These are phyloP conservation scores for Populus pruinosa DNA, from an alignment of 345 rosid species.

Conservation along the genomic window DNA sequence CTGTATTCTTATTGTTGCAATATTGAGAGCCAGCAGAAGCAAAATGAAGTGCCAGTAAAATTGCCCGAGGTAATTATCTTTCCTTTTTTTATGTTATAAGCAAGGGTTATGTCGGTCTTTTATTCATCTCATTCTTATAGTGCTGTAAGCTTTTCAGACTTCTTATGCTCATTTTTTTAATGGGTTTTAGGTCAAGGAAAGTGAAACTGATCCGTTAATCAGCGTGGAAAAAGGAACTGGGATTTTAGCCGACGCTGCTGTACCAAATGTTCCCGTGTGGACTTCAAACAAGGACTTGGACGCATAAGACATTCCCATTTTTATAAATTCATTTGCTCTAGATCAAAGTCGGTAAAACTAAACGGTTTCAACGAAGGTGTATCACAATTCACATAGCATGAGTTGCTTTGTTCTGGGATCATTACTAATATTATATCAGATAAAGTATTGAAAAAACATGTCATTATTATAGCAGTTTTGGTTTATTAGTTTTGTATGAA, in stretches of 20 bases:
- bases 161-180: neutral
- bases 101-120: neutral
- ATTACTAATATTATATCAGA: slow-evolving; percentile 15
- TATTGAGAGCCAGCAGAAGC: slow-evolving; percentile 76
- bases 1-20: slow-evolving; percentile 86
- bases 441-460: slow-evolving; percentile 17
- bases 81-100: neutral
- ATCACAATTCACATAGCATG: neutral
- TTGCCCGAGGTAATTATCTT: slow-evolving; percentile 62
- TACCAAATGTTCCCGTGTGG: slow-evolving; percentile 67
- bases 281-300: slow-evolving; percentile 84
- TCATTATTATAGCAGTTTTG: slow-evolving; percentile 31
- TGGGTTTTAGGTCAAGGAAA: slow-evolving; percentile 60
- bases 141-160: neutral
- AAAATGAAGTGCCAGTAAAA: slow-evolving; percentile 58
- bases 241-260: slow-evolving; percentile 50
- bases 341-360: slow-evolving; percentile 20
- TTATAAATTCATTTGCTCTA: slow-evolving; percentile 12
- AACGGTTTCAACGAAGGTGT: slow-evolving; percentile 28
- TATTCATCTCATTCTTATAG: neutral
- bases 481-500: slow-evolving; percentile 19
- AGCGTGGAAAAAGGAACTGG: slow-evolving; percentile 72
- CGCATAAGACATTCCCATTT: slow-evolving; percentile 43
- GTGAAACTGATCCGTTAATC: slow-evolving; percentile 77
- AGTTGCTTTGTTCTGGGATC: slow-evolving; percentile 20